A percentile compares a stretch with the other conserved stretches of the same genome.
These are phyloP conservation scores for Podaxis sp. DNA, from an alignment of 768 basidiomycete genomes.

Conservation along the genomic window DNA sequence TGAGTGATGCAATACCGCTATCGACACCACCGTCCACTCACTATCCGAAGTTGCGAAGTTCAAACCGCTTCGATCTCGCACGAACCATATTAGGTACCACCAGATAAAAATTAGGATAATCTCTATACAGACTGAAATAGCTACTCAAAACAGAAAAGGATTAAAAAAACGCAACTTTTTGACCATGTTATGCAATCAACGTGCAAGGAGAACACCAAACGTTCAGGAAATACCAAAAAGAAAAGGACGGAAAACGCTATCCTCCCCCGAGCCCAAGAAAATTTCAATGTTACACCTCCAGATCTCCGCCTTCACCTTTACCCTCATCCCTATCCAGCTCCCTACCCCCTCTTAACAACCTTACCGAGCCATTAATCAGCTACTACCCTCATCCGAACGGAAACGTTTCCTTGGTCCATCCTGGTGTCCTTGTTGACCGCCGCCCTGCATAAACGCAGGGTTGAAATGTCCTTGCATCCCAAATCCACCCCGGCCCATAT, in stretches of 20 bases:
- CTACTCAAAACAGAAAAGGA: background rate
- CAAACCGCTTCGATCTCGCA: background rate
- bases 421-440: constrained; percentile 31
- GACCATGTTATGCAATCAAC: background rate
- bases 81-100: background rate
- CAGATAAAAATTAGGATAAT: background rate
- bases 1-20: no score
- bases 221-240: background rate
- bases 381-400: constrained; percentile 47
- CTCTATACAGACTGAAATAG: background rate
- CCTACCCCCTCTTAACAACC: background rate
- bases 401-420: constrained; percentile 57
- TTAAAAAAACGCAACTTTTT: background rate
- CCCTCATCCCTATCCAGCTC: background rate
- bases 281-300: background rate
- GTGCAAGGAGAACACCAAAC: background rate
- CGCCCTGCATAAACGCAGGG: constrained; percentile 66
- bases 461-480: constrained; percentile 66
- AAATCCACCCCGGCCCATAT: constrained; percentile 42
- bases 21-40: no score
- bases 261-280: background rate
- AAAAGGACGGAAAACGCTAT: background rate
- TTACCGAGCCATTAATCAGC: background rate
- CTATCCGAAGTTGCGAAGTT: no score
- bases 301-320: background rate